phyloP scores from a whole-genome alignment of 495 filamentous ascomycete species.

The Choiromyces venosus region DNA sequence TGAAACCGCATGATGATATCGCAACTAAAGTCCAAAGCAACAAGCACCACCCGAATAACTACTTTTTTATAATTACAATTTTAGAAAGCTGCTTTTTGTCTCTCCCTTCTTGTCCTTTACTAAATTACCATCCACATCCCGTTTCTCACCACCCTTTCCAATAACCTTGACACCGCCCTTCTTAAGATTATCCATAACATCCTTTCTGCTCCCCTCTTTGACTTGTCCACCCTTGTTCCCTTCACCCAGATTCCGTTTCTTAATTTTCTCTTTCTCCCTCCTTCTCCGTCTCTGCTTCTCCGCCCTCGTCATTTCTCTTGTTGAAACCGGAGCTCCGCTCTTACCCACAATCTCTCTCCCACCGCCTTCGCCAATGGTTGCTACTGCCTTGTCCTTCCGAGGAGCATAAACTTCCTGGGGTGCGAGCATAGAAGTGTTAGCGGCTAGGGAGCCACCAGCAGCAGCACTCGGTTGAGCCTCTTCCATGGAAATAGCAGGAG shows the following conservation, averaged over 20 bases:
- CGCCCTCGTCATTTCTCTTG: constrained; percentile 86
- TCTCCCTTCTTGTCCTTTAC: constrained; percentile 45
- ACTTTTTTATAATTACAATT: constrained; percentile 29
- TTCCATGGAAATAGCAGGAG: constrained; percentile 86
- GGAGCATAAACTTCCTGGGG: constrained; percentile 91
- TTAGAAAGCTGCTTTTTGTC: constrained; percentile 34
- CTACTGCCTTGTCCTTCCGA: constrained; percentile 53
- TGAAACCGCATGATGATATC: not conserved
- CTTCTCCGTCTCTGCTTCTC: constrained; percentile 73
- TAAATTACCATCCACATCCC: constrained; percentile 73
- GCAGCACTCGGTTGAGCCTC: constrained; percentile 82
- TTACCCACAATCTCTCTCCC: constrained; percentile 65
- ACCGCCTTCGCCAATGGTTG: constrained; percentile 45
- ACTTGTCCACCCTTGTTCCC: constrained; percentile 67
- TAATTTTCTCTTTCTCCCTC: constrained; percentile 43
- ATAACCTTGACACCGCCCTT: constrained; percentile 88
- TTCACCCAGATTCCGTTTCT: constrained; percentile 35
- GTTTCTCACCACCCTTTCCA: constrained; percentile 79
- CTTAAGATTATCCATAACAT: constrained; percentile 73
- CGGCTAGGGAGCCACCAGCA: constrained; percentile 64
- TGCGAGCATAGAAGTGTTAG: constrained; percentile 63
- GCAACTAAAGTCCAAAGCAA: not conserved
- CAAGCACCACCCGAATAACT: not conserved
- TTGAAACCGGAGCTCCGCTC: constrained; percentile 71
- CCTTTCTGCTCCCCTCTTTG: constrained; percentile 55